Base-by-base conservation (phyloP, 345 rosid species). In the Capsella bursapastoris region DNA sequence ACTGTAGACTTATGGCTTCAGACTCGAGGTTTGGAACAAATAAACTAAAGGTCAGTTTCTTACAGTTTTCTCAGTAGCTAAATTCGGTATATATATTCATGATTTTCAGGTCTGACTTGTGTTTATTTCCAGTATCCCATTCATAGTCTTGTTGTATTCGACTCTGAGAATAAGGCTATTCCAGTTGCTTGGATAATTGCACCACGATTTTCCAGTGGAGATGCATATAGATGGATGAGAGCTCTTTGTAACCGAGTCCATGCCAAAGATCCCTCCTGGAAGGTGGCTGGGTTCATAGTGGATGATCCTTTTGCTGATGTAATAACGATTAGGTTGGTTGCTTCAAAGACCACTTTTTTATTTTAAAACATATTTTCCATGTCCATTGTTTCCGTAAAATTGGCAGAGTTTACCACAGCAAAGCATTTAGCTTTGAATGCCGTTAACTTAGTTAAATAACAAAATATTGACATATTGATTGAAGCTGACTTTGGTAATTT, bases 151-250 rank as follows among this genome's bases (percentile, higher is more conserved):
- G 62, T 90, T 48, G 97, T 92, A 53, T 95, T 95, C 87, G 79
- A 95, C 85, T 84, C 93, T 2, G 97, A 90, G 73, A 95, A 90
- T 77, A 95, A 90, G 82, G 97, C 92, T 76, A 89, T 95, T 79
- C 99, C 97, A 31, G 97, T 95, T 32, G 97, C 99, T 75, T 95
- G 99, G 97, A 82, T 95, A 58, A 85, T 92, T 76, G 83, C 90
- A 48, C 96, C 96, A 1, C 83, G 84, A 60, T 82, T 84, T 85
- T 83, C 86, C 16, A 79, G 76, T 78, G 75, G 75, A n/a, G 91
- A 89, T 78, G 59, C 89, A 12, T 81, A 89, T 80, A 83, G 82
- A 80, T 92, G 97, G 97, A 91, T 92, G 97, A 87, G 97, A 75
- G 93, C 96, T 47, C 86, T 92, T 70, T 90, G 89, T 78, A 95